Evolutionary conservation across 169 alveolate genomes (phyloP).

Genomic region (Plasmodium relictum): DNA sequence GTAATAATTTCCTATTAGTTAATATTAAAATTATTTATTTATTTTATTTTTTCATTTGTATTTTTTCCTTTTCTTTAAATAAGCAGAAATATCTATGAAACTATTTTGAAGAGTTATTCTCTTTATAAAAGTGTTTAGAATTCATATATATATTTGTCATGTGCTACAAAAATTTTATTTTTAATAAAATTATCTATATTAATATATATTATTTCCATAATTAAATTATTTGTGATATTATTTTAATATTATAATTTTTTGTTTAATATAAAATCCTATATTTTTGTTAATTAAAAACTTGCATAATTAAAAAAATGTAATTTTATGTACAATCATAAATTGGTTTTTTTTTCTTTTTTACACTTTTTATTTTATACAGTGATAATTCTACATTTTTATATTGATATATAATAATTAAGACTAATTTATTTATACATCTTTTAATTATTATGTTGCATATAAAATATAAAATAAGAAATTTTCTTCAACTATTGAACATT

Average conservation of each 20-base stretch:
- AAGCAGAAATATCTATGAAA: background rate
- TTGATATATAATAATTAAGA: no score
- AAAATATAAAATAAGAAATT: no score
- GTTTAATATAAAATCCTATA: background rate
- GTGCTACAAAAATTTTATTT: background rate
- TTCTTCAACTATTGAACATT: no score
- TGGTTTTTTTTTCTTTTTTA: no score
- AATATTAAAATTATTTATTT: background rate
- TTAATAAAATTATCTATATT: background rate
- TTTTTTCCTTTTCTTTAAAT: background rate
- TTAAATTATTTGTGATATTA: background rate
- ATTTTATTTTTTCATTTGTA: background rate
- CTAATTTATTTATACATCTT: no score
- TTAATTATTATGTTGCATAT: no score
- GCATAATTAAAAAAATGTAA: no score
- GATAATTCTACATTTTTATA: no score
- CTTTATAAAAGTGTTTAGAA: background rate
- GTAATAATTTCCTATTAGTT: background rate
- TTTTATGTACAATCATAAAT: no score
- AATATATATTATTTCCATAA: background rate
- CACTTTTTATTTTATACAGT: no score
- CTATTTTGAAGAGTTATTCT: background rate
- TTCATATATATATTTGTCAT: background rate
- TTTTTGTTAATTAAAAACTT: background rate
- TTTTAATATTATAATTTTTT: background rate